These are phyloP conservation scores for Kodamaea plutei DNA, from an alignment of 1,139 yeast species.

Conservation along the genomic window DNA sequence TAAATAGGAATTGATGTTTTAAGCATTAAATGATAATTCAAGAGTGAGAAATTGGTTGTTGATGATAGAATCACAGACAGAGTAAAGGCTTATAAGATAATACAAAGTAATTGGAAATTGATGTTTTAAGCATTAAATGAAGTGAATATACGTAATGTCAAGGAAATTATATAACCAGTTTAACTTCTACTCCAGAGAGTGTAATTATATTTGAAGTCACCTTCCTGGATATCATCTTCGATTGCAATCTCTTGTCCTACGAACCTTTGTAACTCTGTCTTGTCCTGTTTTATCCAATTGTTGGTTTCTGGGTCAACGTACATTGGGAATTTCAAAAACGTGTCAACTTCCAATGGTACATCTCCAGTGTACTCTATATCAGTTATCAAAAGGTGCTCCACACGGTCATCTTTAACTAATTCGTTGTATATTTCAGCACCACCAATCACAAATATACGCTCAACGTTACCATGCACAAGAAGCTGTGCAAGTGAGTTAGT, in stretches of 20 bases:
- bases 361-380: constrained; percentile 44
- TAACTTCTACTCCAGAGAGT: constrained; percentile 42
- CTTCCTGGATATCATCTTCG: constrained; percentile 43
- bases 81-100: constrained; percentile 32
- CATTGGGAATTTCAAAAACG: constrained; percentile 46
- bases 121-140: not conserved
- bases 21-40: constrained; percentile 1
- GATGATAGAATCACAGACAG: constrained; percentile 64
- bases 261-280: constrained; percentile 34
- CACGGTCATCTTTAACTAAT: constrained; percentile 40
- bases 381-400: constrained; percentile 67
- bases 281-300: constrained; percentile 33
- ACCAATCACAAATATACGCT: constrained; percentile 78
- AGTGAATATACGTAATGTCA: not conserved
- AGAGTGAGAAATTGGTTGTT: constrained; percentile 49
- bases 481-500: constrained; percentile 38
- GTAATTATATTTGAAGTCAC: constrained; percentile 45
- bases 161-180: not conserved
- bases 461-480: constrained; percentile 24
- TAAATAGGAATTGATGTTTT: not conserved
- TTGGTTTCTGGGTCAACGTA: constrained; percentile 17
- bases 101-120: not conserved
- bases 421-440: constrained; percentile 84
- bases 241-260: constrained; percentile 39
- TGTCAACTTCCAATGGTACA: constrained; percentile 50